A percentile compares a stretch with the other conserved stretches of the same genome.
These are phyloP conservation scores for Boletus sp. DNA, from an alignment of 768 basidiomycete genomes.

Conservation along the genomic window DNA sequence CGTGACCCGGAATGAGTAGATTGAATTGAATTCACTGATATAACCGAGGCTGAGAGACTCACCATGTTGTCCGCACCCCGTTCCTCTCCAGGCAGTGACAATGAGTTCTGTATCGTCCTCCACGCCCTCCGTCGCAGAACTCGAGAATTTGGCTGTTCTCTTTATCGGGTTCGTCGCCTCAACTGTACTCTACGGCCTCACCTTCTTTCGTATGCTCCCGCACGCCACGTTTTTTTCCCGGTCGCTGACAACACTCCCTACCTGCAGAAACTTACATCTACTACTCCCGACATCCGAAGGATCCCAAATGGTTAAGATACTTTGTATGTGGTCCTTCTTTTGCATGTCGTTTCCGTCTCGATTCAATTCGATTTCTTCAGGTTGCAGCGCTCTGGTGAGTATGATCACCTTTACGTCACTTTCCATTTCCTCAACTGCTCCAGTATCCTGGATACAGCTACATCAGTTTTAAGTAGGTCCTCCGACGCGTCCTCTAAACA, in stretches of 20 bases:
- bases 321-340: conserved; percentile 13
- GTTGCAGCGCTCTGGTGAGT: conserved; percentile 22
- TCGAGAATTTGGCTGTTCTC: conserved; percentile 24
- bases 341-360: neutral
- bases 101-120: conserved; percentile 14
- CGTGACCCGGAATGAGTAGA: neutral
- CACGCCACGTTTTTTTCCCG: neutral
- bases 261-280: conserved; percentile 29
- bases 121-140: conserved; percentile 16
- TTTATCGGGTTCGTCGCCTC: conserved; percentile 29
- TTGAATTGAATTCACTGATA: conserved; percentile 11
- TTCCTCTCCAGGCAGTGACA: neutral
- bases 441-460: conserved; percentile 25
- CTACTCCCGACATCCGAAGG: conserved; percentile 26
- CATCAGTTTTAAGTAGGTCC: conserved; percentile 26
- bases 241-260: neutral
- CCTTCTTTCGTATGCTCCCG: conserved; percentile 31
- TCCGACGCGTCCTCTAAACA: neutral
- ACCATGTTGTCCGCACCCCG: neutral
- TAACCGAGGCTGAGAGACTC: neutral
- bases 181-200: conserved; percentile 30
- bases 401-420: neutral
- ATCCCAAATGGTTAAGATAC: conserved; percentile 15
- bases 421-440: neutral
- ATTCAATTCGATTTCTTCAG: conserved; percentile 7